phyloP scores from a whole-genome alignment of 768 basidiomycete species.

The Polyporus arcularius region DNA sequence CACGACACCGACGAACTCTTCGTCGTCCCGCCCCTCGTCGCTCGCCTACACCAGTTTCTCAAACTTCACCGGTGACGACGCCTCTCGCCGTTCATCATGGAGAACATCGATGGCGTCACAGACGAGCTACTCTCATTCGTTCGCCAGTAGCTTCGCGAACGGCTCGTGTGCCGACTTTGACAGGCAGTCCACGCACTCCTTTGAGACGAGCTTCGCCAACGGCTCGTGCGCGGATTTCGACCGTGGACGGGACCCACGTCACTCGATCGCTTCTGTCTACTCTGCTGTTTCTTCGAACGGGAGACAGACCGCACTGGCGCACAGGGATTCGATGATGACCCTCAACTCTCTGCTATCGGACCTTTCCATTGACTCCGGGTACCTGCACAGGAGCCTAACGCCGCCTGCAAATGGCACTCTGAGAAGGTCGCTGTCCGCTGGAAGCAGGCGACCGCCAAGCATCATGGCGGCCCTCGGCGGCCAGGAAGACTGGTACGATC shows the following conservation, averaged over 20 bases:
- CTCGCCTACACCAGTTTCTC: slow-evolving; percentile 24
- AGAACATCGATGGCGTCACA: slow-evolving; percentile 22
- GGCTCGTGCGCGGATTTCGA: slow-evolving; percentile 2
- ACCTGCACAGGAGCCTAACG: slow-evolving; percentile 24
- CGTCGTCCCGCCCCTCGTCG: slow-evolving; percentile 19
- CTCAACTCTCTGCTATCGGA: slow-evolving; percentile 32
- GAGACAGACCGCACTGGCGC: slow-evolving; percentile 9
- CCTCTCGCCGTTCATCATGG: slow-evolving; percentile 27
- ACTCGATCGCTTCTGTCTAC: slow-evolving; percentile 9
- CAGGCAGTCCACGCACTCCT: slow-evolving; percentile 2
- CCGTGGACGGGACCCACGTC: background rate
- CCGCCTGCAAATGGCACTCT: slow-evolving; percentile 17
- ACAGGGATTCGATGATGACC: slow-evolving; percentile 30
- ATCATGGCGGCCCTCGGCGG: slow-evolving; percentile 12
- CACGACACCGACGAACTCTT: slow-evolving; percentile 9
- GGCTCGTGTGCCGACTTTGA: slow-evolving; percentile 21
- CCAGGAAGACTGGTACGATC: slow-evolving; percentile 30
- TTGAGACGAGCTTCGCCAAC: background rate
- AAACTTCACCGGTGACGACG: slow-evolving; percentile 21
- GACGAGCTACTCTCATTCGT: slow-evolving; percentile 14
- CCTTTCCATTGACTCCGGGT: slow-evolving; percentile 30
- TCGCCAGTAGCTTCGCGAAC: slow-evolving; percentile 13
- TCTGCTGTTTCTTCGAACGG: slow-evolving; percentile 7
- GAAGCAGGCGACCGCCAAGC: slow-evolving; percentile 19
- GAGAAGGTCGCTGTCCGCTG: slow-evolving; percentile 24